phyloP scores from a whole-genome alignment of 2,329 filamentous ascomycete species.

The Ceratocystis destructans region DNA sequence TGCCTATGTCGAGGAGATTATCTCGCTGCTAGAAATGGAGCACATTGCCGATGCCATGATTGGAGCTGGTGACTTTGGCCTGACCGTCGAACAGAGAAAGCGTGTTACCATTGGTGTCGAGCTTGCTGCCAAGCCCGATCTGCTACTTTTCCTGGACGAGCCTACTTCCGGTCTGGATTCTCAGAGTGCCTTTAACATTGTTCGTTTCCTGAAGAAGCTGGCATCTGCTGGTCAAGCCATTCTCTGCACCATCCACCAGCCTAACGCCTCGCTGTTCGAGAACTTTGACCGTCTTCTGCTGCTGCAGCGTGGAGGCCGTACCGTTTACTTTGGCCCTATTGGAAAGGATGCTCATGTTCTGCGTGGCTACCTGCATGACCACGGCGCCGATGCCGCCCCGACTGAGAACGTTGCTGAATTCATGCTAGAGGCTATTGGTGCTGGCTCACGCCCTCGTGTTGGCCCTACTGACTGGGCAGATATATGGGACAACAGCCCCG shows the following conservation, averaged over 20 bases:
- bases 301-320: constrained; percentile 62
- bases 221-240: constrained; percentile 74
- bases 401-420: constrained; percentile 56
- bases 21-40: constrained; percentile 45
- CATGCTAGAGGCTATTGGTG: constrained; percentile 75
- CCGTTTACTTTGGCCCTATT: constrained; percentile 78
- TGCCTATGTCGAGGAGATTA: constrained; percentile 48
- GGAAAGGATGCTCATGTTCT: constrained; percentile 59
- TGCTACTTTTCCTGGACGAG: constrained; percentile 67
- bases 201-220: constrained; percentile 54
- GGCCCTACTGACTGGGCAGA: constrained; percentile 68
- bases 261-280: constrained; percentile 73
- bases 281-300: constrained; percentile 75
- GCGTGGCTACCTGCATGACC: constrained; percentile 46
- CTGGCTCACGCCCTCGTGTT: constrained; percentile 56
- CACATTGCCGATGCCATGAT: constrained; percentile 45
- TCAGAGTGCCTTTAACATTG: constrained; percentile 55
- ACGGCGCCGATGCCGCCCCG: constrained; percentile 45
- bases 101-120: constrained; percentile 89
- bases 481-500: constrained; percentile 60
- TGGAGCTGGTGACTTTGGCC: constrained; percentile 50
- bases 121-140: constrained; percentile 65
- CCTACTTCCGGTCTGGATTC: constrained; percentile 63
- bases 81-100: constrained; percentile 52
- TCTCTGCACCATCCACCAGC: constrained; percentile 83